Base-by-base conservation (phyloP, 2,329 filamentous ascomycete species). In the Fusarium siculi region DNA sequence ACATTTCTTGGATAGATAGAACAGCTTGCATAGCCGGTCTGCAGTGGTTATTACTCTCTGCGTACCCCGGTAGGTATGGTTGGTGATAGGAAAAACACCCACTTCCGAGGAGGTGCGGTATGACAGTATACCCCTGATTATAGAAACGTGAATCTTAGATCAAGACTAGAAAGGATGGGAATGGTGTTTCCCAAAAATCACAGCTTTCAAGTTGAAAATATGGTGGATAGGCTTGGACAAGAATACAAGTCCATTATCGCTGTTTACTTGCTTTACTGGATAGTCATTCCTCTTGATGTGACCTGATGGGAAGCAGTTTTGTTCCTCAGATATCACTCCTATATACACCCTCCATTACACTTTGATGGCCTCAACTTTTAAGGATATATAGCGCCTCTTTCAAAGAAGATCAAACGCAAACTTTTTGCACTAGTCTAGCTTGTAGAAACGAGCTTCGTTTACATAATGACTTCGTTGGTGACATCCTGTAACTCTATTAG, bases 381-480 rank as follows among this genome's bases (percentile, higher is more conserved):
- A 34, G 57, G 46, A 50, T 37, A 62, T 69, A 47, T 50, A 60
- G 53, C 37, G 53, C 47, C 54, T 73, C 64, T 59, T n/a, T 43
- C 39, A 43, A 43, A 32, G 42, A 43, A 47, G 52, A 65, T 53
- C 62, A 42, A 73, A 59, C 23, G 55, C 60, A 64, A 52, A 15
- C 52, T 60, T 68, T 72, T 74, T 63, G 64, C 56, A 30, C 54
- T 58, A 49, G 55, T 69, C 72, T 73, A 63, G n/a, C 49, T 57
- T 54, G 49, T 66, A 62, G 50, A 53, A 50, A 57, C 28, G 53
- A 47, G 30, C 44, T 54, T 46, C 21, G 25, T 55, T 73, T 89
- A 98, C 95, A 98, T 98, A 82, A 98, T 98, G 79, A 97, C 93
- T 81, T 92, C 90, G 79, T 96, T 95, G 71, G 90, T 84, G 66